Percentiles rank a stretch among this genome's conserved stretches.
Evolutionary conservation across 139 green algal genomes (phyloP).

Genomic region (Edaphochlamys debaryana): DNA sequence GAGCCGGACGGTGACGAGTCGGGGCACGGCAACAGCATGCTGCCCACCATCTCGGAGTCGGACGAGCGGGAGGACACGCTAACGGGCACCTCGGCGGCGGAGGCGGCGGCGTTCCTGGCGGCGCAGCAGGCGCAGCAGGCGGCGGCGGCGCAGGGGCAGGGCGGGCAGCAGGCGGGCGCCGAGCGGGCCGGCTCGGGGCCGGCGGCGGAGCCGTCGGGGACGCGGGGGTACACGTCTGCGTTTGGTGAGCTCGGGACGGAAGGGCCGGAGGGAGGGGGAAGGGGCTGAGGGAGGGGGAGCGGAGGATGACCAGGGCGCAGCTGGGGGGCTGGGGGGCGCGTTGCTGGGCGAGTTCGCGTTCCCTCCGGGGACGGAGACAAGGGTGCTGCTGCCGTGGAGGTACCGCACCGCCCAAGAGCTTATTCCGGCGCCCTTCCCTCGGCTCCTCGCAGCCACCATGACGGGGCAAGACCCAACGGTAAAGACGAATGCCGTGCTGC

Average conservation of each 20-base stretch:
- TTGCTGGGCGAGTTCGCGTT: too few species aligned
- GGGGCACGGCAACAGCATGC: slow-evolving; percentile 7
- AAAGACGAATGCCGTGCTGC: slow-evolving; percentile 18
- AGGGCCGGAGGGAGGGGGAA: neutral
- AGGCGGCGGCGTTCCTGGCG: slow-evolving; percentile 13
- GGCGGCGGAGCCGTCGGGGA: neutral
- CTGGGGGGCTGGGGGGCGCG: too few species aligned
- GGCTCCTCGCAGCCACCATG: neutral
- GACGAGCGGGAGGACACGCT: slow-evolving; percentile 43
- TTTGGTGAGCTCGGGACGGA: slow-evolving; percentile 20
- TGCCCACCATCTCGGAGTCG: slow-evolving; percentile 59
- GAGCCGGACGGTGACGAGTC: slow-evolving; percentile 53
- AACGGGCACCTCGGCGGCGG: neutral
- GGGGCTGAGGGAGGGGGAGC: neutral
- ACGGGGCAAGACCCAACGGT: slow-evolving; percentile 17
- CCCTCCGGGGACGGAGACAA: too few species aligned
- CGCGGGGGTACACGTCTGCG: neutral
- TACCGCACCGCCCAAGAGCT: too few species aligned
- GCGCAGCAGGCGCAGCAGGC: neutral
- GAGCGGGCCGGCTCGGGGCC: too few species aligned
- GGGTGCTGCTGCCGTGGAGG: too few species aligned
- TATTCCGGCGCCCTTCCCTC: too few species aligned
- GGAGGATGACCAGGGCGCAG: too few species aligned
- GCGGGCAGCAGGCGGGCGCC: neutral
- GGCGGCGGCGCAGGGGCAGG: neutral